Percentiles rank a stretch among this genome's conserved stretches.
These are phyloP conservation scores for Tolypocladium cylindrosporum DNA, from an alignment of 2,329 filamentous ascomycete genomes.

Conservation along the genomic window DNA sequence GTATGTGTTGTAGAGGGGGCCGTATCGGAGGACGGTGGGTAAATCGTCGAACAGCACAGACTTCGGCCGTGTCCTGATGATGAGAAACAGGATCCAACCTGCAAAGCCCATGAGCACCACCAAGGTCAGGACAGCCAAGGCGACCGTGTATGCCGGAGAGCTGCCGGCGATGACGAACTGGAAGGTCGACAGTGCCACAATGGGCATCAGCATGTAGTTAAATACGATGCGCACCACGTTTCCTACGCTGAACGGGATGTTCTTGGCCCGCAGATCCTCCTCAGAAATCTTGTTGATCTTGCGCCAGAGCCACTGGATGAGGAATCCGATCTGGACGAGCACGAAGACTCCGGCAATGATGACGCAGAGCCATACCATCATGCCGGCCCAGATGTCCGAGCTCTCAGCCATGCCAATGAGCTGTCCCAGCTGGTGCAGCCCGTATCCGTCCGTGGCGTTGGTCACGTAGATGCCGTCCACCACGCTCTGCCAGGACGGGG, in stretches of 20 bases:
- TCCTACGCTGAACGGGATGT: slow-evolving; percentile 75
- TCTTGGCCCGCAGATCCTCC: slow-evolving; percentile 84
- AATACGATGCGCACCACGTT: slow-evolving; percentile 78
- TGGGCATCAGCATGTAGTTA: slow-evolving; percentile 84
- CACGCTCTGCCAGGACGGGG: slow-evolving; percentile 54
- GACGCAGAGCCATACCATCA: slow-evolving; percentile 82
- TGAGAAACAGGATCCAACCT: slow-evolving; percentile 70
- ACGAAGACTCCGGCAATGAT: slow-evolving; percentile 60
- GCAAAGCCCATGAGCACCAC: slow-evolving; percentile 63
- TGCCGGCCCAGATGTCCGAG: slow-evolving; percentile 84
- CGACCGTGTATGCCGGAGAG: slow-evolving; percentile 63
- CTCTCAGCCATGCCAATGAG: slow-evolving; percentile 68
- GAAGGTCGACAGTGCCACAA: slow-evolving; percentile 80
- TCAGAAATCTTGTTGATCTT: slow-evolving; percentile 61
- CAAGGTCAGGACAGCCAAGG: slow-evolving; percentile 65
- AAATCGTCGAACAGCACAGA: slow-evolving; percentile 90
- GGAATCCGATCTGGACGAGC: slow-evolving; percentile 68
- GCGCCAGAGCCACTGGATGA: slow-evolving; percentile 66
- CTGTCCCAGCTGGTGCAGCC: slow-evolving; percentile 69
- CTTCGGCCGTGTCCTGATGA: slow-evolving; percentile 70
- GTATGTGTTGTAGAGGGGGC: slow-evolving; percentile 94
- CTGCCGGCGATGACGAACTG: slow-evolving; percentile 68
- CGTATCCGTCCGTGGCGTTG: slow-evolving; percentile 72
- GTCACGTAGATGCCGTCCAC: slow-evolving; percentile 81
- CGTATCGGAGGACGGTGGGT: slow-evolving; percentile 79